Evolutionary conservation across 2,329 filamentous ascomycete genomes (phyloP).

Genomic region (Keithomyces neogunnii): DNA sequence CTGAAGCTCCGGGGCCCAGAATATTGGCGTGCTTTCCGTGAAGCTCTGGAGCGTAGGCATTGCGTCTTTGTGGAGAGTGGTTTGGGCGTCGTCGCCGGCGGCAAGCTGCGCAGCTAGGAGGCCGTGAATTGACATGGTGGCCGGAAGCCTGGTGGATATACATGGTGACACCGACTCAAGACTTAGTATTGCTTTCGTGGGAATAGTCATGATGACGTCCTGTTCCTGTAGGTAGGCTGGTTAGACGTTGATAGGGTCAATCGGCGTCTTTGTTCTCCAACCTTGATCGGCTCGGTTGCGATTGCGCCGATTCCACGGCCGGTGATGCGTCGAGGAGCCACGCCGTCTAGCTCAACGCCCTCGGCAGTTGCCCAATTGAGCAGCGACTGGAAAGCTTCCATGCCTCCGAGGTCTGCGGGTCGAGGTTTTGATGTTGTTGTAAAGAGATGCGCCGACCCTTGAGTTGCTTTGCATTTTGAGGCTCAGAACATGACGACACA

Average conservation of each 20-base stretch:
- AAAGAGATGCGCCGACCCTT: background rate
- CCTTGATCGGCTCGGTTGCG: background rate
- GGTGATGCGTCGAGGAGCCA: background rate
- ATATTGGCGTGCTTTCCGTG: slow-evolving; percentile 16
- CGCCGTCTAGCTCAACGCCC: background rate
- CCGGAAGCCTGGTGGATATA: slow-evolving; percentile 44
- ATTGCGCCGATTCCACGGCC: background rate
- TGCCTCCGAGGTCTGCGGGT: slow-evolving; percentile 18
- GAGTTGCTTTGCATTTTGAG: background rate
- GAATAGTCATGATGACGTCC: slow-evolving; percentile 58
- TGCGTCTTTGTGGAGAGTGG: background rate
- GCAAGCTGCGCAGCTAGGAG: slow-evolving; percentile 62
- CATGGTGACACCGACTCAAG: slow-evolving; percentile 47
- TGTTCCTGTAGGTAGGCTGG: slow-evolving; percentile 19
- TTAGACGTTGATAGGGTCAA: background rate
- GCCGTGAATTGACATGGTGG: slow-evolving; percentile 56
- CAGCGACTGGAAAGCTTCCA: background rate
- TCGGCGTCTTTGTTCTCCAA: background rate
- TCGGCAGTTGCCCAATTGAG: background rate
- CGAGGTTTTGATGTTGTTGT: too few species aligned
- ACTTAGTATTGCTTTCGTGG: slow-evolving; percentile 55
- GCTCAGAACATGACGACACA: too few species aligned
- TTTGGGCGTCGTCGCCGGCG: slow-evolving; percentile 20
- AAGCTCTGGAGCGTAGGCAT: slow-evolving; percentile 4
- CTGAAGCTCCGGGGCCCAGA: slow-evolving; percentile 34